A percentile compares a stretch with the other conserved stretches of the same genome.
phyloP scores from a whole-genome alignment of 2,329 filamentous ascomycete genomes.

The Ramularia collo-cygni region DNA sequence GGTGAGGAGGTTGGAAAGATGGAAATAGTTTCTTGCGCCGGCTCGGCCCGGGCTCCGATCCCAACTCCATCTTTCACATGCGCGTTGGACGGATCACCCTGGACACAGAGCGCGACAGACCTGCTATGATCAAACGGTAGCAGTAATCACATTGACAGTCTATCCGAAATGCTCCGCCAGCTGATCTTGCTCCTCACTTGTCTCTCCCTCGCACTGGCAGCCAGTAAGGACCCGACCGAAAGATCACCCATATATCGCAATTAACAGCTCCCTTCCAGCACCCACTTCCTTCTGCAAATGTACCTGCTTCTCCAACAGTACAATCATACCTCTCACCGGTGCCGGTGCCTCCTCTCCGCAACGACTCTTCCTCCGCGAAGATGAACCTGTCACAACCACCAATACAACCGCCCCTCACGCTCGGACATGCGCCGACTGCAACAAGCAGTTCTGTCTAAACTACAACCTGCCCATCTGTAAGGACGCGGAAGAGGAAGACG shows the following conservation, averaged over 20 bases:
- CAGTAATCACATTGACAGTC: constrained; percentile 6
- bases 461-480: constrained; percentile 58
- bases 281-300: constrained; percentile 66
- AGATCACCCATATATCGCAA: background rate
- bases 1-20: too few species aligned
- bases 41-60: too few species aligned
- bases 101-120: too few species aligned
- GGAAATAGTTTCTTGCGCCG: too few species aligned
- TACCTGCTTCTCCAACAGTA: constrained; percentile 61
- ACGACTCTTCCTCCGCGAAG: constrained; percentile 13
- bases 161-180: constrained; percentile 15
- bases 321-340: constrained; percentile 58
- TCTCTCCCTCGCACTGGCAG: constrained; percentile 36
- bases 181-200: constrained; percentile 27
- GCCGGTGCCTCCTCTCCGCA: constrained; percentile 8
- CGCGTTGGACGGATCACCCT: too few species aligned
- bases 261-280: constrained; percentile 28
- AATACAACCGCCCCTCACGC: constrained; percentile 13
- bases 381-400: too few species aligned
- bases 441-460: constrained; percentile 58
- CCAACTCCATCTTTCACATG: too few species aligned
- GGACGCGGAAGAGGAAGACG: constrained; percentile 56
- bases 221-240: constrained; percentile 30
- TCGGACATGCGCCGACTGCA: constrained; percentile 58
- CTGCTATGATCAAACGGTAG: constrained; percentile 2